Conservation (phyloP, 164 flowering plant genomes). For the Stephania cephalantha region DNA sequence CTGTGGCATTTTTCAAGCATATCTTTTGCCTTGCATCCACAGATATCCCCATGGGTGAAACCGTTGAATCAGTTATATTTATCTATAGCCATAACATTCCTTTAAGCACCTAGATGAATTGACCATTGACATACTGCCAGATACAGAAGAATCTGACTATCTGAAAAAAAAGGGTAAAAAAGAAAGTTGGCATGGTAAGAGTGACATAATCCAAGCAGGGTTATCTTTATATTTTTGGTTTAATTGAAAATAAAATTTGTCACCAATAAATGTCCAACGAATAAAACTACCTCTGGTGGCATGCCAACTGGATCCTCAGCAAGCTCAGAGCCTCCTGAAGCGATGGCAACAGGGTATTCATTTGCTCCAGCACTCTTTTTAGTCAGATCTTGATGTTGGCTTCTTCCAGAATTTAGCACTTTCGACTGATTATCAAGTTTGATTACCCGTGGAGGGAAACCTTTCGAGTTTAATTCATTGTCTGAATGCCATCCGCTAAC, state of each 20-base stretch:
- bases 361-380: constrained; percentile 17
- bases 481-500: constrained; percentile 79
- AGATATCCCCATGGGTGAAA: not conserved
- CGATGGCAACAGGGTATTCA: constrained; percentile 22
- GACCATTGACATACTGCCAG: not conserved
- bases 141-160: not conserved
- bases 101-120: not conserved
- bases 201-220: not conserved
- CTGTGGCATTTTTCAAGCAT: not conserved
- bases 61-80: not conserved
- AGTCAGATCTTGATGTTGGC: constrained; percentile 14
- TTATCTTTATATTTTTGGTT: not conserved
- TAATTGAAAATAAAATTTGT: not conserved
- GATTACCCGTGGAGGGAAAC: constrained; percentile 48
- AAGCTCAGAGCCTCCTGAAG: constrained; percentile 23
- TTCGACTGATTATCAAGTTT: constrained; percentile 29
- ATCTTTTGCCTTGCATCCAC: not conserved
- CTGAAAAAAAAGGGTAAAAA: not conserved
- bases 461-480: constrained; percentile 62
- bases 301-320: constrained; percentile 63
- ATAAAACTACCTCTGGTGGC: constrained; percentile 84
- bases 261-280: not conserved
- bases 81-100: not conserved
- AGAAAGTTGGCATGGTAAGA: not conserved
- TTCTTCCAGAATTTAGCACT: constrained; percentile 28